Conservation (phyloP, 2,329 filamentous ascomycete species). For the Lachnellula suecica region DNA sequence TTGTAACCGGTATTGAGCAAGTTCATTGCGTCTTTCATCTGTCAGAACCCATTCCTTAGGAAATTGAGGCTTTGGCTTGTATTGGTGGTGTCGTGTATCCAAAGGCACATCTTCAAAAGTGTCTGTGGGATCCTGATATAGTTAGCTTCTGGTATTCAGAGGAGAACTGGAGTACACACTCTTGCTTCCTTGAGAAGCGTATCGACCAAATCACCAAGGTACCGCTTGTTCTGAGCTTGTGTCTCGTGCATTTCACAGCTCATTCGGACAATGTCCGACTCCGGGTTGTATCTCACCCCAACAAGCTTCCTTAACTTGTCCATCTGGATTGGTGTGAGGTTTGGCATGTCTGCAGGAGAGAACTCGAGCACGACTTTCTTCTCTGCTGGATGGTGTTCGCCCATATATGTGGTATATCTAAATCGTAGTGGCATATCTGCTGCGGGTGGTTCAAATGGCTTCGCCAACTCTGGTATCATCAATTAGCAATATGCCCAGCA, state of each 20-base stretch:
- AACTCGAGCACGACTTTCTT: slow-evolving; percentile 96
- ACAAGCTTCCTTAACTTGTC: slow-evolving; percentile 85
- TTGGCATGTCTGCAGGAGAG: slow-evolving; percentile 67
- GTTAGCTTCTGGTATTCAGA: slow-evolving; percentile 19
- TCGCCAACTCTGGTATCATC: slow-evolving; percentile 66
- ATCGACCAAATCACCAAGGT: slow-evolving; percentile 76
- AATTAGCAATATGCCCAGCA: slow-evolving; percentile 12
- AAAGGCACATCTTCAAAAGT: slow-evolving; percentile 87
- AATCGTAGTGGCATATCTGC: slow-evolving; percentile 76
- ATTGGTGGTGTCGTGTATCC: slow-evolving; percentile 80
- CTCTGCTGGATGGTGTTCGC: slow-evolving; percentile 86
- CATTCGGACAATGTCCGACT: slow-evolving; percentile 80
- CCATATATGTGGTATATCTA: slow-evolving; percentile 96
- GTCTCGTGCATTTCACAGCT: slow-evolving; percentile 86
- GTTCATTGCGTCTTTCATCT: slow-evolving; percentile 60
- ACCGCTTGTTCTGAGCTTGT: slow-evolving; percentile 95
- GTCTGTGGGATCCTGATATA: slow-evolving; percentile 64
- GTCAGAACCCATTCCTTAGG: slow-evolving; percentile 84
- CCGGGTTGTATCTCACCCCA: slow-evolving; percentile 84
- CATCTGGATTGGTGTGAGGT: slow-evolving; percentile 65
- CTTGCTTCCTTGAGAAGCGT: slow-evolving; percentile 73
- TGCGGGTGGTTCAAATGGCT: slow-evolving; percentile 74
- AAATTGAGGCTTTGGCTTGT: slow-evolving; percentile 67
- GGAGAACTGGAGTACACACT: slow-evolving; percentile 38
- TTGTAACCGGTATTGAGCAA: slow-evolving; percentile 60